A percentile compares a stretch with the other conserved stretches of the same genome.
Evolutionary conservation across 2,329 filamentous ascomycete species (phyloP).

Genomic region (Ophiocordyceps camponoti-saundersi): DNA sequence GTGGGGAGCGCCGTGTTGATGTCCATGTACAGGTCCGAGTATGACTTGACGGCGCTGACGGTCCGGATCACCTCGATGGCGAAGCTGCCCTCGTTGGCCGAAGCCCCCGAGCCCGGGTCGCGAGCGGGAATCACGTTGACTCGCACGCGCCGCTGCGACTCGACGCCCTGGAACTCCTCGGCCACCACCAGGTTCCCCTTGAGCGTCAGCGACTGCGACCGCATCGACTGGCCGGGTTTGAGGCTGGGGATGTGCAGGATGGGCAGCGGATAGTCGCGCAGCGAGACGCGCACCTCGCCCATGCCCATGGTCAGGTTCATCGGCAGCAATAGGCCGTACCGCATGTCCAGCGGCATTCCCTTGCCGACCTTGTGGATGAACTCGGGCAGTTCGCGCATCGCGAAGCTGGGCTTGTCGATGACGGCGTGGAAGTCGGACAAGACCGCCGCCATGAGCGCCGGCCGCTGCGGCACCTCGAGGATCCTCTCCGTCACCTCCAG

Average conservation of each 20-base stretch:
- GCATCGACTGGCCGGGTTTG: conserved; percentile 60
- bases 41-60: conserved; percentile 89
- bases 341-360: conserved; percentile 81
- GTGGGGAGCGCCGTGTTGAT: conserved; percentile 90
- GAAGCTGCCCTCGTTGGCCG: conserved; percentile 47
- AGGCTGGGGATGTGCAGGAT: conserved; percentile 78
- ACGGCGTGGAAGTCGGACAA: conserved; percentile 73
- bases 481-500: conserved; percentile 71
- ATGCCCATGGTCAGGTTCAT: conserved; percentile 82
- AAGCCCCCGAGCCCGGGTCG: conserved; percentile 37
- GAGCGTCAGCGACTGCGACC: conserved; percentile 66
- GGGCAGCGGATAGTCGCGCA: conserved; percentile 88
- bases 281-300: conserved; percentile 70
- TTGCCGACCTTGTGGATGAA: conserved; percentile 89
- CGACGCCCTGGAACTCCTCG: conserved; percentile 70
- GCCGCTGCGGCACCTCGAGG: conserved; percentile 68
- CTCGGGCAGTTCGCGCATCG: conserved; percentile 60
- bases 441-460: conserved; percentile 62
- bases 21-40: conserved; percentile 79
- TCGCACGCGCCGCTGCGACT: conserved; percentile 64
- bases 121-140: conserved; percentile 68
- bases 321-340: conserved; percentile 77
- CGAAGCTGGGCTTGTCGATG: conserved; percentile 87
- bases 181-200: conserved; percentile 89
- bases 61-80: conserved; percentile 77